Conservation (phyloP, 148 eudicot genomes). For the Rhododendron ovatum region DNA sequence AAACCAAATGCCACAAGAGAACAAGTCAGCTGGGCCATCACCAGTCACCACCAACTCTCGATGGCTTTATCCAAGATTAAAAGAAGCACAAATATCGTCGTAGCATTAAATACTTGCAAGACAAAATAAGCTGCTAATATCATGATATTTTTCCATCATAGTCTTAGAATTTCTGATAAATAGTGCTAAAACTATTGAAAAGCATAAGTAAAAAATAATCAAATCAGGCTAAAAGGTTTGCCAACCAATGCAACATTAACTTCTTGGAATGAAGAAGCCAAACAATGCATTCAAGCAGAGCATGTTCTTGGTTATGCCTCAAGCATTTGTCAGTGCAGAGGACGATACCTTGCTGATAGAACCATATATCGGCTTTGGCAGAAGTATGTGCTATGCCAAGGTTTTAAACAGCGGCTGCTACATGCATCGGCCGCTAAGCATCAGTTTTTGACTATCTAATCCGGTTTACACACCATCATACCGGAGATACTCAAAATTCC, state of each 20-base stretch:
- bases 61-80: background rate
- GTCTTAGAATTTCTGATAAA: background rate
- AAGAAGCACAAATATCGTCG: background rate
- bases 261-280: background rate
- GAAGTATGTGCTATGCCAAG: background rate
- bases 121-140: background rate
- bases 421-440: background rate
- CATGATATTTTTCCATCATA: slow-evolving; percentile 8
- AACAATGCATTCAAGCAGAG: background rate
- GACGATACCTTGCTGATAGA: background rate
- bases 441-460: background rate
- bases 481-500: background rate
- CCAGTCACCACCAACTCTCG: background rate
- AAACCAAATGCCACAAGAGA: background rate
- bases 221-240: background rate
- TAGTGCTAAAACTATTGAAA: background rate
- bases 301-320: background rate
- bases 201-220: background rate
- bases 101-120: background rate
- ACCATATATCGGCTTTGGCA: background rate
- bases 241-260: background rate
- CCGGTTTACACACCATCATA: background rate
- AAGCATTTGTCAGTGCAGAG: background rate
- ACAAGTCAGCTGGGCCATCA: background rate
- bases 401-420: background rate